A percentile compares a stretch with the other conserved stretches of the same genome.
These are phyloP conservation scores for Eutrema japonicum DNA, from an alignment of 345 rosid genomes.

Conservation along the genomic window DNA sequence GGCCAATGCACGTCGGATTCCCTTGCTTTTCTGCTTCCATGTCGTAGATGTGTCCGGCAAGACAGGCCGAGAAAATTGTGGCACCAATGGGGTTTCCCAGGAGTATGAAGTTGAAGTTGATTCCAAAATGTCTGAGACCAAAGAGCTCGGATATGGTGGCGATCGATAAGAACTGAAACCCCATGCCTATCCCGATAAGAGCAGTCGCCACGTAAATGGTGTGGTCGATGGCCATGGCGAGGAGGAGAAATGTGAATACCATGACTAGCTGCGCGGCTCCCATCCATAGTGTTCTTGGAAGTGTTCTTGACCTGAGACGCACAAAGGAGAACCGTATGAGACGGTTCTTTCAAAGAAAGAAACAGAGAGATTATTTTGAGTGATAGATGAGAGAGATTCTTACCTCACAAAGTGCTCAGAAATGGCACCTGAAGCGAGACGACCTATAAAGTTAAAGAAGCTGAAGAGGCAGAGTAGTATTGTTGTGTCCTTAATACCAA, in stretches of 20 bases:
- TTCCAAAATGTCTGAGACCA: constrained; percentile 83
- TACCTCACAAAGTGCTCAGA: constrained; percentile 96
- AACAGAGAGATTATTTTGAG: not conserved
- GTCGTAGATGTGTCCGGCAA: constrained; percentile 85
- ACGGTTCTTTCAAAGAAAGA: not conserved
- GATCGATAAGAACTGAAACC: constrained; percentile 69
- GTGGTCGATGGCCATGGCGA: constrained; percentile 57
- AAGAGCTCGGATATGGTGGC: constrained; percentile 92
- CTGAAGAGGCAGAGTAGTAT: constrained; percentile 71
- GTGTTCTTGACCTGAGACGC: constrained; percentile 54
- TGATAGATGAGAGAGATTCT: constrained; percentile 19
- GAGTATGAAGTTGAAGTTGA: constrained; percentile 76
- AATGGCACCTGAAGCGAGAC: constrained; percentile 80
- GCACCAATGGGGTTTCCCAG: constrained; percentile 95
- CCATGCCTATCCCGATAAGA: constrained; percentile 72
- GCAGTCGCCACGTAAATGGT: constrained; percentile 69
- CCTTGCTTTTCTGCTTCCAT: constrained; percentile 86
- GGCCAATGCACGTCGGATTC: constrained; percentile 71
- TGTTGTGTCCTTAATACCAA: constrained; percentile 77
- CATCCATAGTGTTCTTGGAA: constrained; percentile 92
- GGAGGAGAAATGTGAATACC: constrained; percentile 64
- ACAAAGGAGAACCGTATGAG: constrained; percentile 13
- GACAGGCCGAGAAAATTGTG: constrained; percentile 76
- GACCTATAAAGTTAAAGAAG: constrained; percentile 87
- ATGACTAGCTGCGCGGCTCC: constrained; percentile 57